These are phyloP conservation scores for Mitragyna speciosa DNA, from an alignment of 257 asterid species.

Conservation along the genomic window DNA sequence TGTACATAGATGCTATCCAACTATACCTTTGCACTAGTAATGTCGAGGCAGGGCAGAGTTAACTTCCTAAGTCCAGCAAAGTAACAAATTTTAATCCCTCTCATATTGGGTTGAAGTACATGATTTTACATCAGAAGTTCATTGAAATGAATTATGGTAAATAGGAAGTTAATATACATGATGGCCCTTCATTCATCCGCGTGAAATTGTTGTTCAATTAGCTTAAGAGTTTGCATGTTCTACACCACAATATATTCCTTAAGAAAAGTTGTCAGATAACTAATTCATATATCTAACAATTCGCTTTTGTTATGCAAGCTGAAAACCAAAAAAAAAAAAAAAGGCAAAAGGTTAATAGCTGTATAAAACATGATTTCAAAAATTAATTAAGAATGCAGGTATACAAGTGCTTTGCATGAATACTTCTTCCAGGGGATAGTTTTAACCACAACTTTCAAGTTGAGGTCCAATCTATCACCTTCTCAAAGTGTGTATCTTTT, in stretches of 20 bases:
- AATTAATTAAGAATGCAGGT: background rate
- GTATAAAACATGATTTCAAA: background rate
- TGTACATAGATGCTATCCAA: background rate
- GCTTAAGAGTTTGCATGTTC: background rate
- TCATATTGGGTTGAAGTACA: background rate
- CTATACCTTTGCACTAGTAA: background rate
- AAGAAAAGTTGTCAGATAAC: background rate
- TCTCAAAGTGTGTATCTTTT: background rate
- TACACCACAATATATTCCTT: background rate
- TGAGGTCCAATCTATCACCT: background rate
- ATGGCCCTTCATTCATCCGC: background rate
- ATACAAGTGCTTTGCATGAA: background rate
- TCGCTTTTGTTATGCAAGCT: background rate
- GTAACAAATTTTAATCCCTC: background rate
- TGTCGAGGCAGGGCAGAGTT: constrained; percentile 8
- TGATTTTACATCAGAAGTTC: background rate
- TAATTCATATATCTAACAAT: background rate
- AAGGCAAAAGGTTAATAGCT: background rate
- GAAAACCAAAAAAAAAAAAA: background rate
- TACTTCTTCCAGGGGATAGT: background rate
- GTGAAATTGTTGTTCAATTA: background rate
- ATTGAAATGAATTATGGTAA: background rate
- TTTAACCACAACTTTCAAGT: constrained; percentile 9
- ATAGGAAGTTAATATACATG: background rate
- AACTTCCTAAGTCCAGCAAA: background rate